phyloP scores from a whole-genome alignment of 2,329 filamentous ascomycete species.

The Metarhizium anisopliae region DNA sequence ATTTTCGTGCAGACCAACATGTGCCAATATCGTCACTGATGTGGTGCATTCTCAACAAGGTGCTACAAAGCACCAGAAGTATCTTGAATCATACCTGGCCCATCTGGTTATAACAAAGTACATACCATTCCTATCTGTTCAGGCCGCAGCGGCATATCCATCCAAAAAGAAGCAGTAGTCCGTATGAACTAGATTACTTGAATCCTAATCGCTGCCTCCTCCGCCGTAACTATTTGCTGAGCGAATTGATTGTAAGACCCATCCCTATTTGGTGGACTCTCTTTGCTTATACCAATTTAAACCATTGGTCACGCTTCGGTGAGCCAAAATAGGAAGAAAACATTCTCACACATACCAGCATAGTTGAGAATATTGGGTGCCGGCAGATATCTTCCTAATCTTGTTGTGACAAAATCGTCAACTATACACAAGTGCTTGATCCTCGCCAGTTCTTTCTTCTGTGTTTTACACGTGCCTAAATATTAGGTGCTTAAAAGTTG shows the following conservation, averaged over 20 bases:
- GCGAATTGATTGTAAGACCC: not conserved
- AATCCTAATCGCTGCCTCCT: not conserved
- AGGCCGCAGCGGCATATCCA: not conserved
- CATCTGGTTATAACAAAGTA: not conserved
- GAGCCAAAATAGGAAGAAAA: not conserved
- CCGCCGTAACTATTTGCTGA: not conserved
- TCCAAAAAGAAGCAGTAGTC: not conserved
- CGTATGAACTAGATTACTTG: not conserved
- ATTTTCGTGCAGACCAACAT: not conserved
- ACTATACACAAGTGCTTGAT: not conserved
- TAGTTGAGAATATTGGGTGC: not conserved
- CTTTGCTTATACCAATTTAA: not conserved
- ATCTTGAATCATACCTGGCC: not conserved
- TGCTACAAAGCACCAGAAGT: not conserved
- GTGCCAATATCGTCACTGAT: not conserved
- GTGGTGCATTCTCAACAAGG: not conserved
- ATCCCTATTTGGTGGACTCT: not conserved
- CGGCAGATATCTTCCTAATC: not conserved
- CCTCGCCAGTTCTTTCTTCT: not conserved
- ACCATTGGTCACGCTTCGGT: not conserved
- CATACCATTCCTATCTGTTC: not conserved
- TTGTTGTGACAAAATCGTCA: not conserved
- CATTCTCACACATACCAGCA: not conserved
- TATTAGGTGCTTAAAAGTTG: not conserved
- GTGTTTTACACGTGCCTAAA: not conserved